Evolutionary conservation across 441 rosid species (phyloP).

Genomic region (Caryocar brasiliense): DNA sequence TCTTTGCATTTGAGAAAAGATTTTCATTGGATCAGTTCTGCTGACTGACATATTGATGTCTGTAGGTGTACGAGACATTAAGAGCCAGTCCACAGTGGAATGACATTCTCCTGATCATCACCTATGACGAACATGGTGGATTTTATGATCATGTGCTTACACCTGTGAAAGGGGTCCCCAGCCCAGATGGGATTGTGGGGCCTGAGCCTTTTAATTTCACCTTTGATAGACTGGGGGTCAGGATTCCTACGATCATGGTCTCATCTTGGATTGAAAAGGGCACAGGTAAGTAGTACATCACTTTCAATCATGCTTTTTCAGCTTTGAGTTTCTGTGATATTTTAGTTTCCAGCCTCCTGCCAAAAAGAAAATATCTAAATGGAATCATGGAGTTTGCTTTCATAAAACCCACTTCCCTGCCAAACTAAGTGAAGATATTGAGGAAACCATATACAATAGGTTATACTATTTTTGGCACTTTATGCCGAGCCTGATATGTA

Average conservation of each 20-base stretch:
- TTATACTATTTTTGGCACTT: too few relatives aligned
- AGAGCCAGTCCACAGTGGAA: slow-evolving; percentile 88
- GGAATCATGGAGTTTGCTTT: too few relatives aligned
- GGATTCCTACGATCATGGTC: slow-evolving; percentile 64
- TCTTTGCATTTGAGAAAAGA: too few relatives aligned
- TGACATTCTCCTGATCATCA: slow-evolving; percentile 55
- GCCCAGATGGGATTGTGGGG: slow-evolving; percentile 77
- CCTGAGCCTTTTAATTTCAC: slow-evolving; percentile 50
- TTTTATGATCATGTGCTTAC: slow-evolving; percentile 79
- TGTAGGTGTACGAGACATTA: slow-evolving; percentile 78
- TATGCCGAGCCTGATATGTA: too few relatives aligned
- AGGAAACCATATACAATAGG: too few relatives aligned
- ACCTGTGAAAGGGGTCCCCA: slow-evolving; percentile 66
- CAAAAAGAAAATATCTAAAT: too few relatives aligned
- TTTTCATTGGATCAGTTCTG: too few relatives aligned
- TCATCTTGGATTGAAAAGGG: slow-evolving; percentile 82
- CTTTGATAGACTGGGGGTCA: slow-evolving; percentile 65
- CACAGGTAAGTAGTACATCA: slow-evolving; percentile 28
- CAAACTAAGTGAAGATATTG: too few relatives aligned
- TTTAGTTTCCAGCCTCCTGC: too few relatives aligned
- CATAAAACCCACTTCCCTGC: too few relatives aligned
- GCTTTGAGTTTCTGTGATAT: too few relatives aligned
- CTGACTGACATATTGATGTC: too few relatives aligned
- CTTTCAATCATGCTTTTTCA: background rate
- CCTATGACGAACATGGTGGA: slow-evolving; percentile 90